Conservation (phyloP, 73 alveolate species). For the Halteria grandinella region DNA sequence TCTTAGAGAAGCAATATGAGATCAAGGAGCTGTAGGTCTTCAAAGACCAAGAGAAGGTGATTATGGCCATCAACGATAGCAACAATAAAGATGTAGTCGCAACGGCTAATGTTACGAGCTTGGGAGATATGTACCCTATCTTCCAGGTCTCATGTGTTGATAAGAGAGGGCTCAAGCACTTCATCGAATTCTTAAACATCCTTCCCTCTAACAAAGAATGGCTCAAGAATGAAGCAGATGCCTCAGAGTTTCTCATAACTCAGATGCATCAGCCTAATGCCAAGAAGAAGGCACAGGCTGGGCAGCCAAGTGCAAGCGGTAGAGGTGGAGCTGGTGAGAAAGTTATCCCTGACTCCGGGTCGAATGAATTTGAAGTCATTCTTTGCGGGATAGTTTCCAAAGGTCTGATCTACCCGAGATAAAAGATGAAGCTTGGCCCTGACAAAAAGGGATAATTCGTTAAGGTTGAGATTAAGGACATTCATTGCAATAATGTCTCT, state of each 20-base stretch:
- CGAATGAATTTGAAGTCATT: no score
- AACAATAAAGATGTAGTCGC: no score
- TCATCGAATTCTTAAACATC: slow-evolving; percentile 78
- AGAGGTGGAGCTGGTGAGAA: no score
- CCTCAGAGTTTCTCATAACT: slow-evolving; percentile 86
- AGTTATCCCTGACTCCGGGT: no score
- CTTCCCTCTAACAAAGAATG: slow-evolving; percentile 81
- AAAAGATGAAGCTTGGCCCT: slow-evolving; percentile 90
- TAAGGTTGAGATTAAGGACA: slow-evolving; percentile 82
- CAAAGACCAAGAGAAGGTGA: no score
- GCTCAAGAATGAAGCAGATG: slow-evolving; percentile 66
- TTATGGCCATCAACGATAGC: no score
- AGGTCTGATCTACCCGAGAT: slow-evolving; percentile 77
- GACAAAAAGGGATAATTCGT: slow-evolving; percentile 89
- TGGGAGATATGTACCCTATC: slow-evolving; percentile 79
- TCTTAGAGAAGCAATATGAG: slow-evolving; percentile 31
- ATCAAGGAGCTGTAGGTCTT: no score
- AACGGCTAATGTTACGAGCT: no score
- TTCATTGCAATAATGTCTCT: slow-evolving; percentile 87
- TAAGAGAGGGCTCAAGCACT: slow-evolving; percentile 78
- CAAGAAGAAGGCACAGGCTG: slow-evolving; percentile 25
- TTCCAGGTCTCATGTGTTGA: slow-evolving; percentile 79
- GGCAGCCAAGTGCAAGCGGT: no score
- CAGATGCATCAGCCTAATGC: slow-evolving; percentile 67
- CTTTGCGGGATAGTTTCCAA: slow-evolving; percentile 89